Evolutionary conservation across 2,329 filamentous ascomycete genomes (phyloP), one percentile per base, ranked within the genome.

Genomic region (Elsinoe fawcettii): DNA sequence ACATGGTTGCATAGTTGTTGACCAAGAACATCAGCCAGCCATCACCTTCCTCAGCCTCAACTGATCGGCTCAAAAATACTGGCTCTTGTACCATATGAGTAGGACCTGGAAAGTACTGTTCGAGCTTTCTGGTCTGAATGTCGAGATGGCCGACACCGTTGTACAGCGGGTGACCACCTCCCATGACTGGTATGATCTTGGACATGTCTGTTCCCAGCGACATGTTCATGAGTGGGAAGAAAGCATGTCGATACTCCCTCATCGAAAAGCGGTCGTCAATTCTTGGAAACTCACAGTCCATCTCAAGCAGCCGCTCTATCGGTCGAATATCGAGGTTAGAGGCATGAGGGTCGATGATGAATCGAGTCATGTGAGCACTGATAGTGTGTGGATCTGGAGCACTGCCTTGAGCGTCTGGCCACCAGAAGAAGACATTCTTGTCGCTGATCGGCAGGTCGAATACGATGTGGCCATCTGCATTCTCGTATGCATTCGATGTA

Each of bases 21-120:
- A 77, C 74, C 69, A 73, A 36, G 20, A 74, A 74, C 30, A 78
- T 72, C 27, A 77, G 64, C 60, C 78, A 80, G 0, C 78, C 78
- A 55, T 80, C 76, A 0, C 77, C 78, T 61, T 81, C 77, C 1
- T 58, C 66, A 0, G 68, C 71, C 20, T 68, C 69, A 1, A 70
- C 67, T 0, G 65, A 64, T 34, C 69, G 68, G 0, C 78, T 77
- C 12, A 80, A 74, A 58, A 81, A 81, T 0, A 77, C 73, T 0
- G 78, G 78, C 60, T 81, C 79, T 63, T 81, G 78, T 59, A 79
- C 76, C 0, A 76, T 60, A 47, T 30, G 64, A 63, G 51, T 63
- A 61, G 58, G 63, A 23, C 41, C 41, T 25, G 41, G 41, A 20
- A 8, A 46, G 11, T 46, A 46, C 23, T 25, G 41, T 8, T 25